Evolutionary conservation across 441 rosid species (phyloP).

Genomic region (Manihot esculenta): DNA sequence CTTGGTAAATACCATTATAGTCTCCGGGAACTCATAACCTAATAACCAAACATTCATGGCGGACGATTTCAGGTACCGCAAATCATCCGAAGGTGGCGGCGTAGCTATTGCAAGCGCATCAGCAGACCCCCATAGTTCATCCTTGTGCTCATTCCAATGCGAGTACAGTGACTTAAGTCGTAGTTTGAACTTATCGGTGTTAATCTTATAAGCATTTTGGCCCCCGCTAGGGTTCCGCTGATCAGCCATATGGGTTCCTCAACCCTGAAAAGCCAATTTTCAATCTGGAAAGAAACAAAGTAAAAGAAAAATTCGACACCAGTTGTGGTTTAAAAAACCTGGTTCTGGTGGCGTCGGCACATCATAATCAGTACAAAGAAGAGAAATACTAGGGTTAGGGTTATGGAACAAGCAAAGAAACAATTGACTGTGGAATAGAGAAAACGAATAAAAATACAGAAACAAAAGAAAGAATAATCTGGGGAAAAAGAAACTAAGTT

Average conservation of each 20-base stretch:
- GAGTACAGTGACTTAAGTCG: slow-evolving; percentile 60
- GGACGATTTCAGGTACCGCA: slow-evolving; percentile 81
- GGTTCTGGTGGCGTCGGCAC: not conserved
- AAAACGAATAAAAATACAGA: not conserved
- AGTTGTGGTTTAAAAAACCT: not conserved
- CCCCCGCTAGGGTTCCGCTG: slow-evolving; percentile 23
- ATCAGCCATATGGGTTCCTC: slow-evolving; percentile 8
- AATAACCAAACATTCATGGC: slow-evolving; percentile 84
- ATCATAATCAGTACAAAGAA: not conserved
- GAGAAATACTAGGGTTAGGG: slow-evolving; percentile 5
- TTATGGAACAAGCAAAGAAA: not conserved
- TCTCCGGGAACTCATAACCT: slow-evolving; percentile 92
- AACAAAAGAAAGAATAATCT: not conserved
- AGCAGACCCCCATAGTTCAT: slow-evolving; percentile 64
- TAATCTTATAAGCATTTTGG: slow-evolving; percentile 47
- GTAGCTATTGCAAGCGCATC: slow-evolving; percentile 68
- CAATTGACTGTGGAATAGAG: not conserved
- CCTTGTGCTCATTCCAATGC: slow-evolving; percentile 57
- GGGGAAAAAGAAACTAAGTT: not conserved
- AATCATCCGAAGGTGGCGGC: slow-evolving; percentile 75
- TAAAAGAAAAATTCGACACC: not conserved
- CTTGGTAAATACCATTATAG: slow-evolving; percentile 75
- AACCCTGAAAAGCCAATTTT: not conserved
- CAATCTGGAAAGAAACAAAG: not conserved
- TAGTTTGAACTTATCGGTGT: slow-evolving; percentile 52